Evolutionary conservation across 345 rosid species (phyloP).

Genomic region (Salix exigua): DNA sequence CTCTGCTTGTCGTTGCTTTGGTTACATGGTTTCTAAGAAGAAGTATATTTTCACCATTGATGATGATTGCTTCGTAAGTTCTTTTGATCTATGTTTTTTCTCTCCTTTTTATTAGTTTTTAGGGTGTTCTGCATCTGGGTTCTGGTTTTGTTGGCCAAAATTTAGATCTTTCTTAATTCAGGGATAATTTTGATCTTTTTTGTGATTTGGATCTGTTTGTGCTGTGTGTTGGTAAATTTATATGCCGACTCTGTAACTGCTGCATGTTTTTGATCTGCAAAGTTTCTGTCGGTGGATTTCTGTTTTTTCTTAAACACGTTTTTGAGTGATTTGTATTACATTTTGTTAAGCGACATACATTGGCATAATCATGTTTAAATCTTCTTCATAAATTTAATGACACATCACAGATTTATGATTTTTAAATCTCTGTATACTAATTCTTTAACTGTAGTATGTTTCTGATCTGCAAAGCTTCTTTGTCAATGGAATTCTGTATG

Average conservation of each 20-base stretch:
- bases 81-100: neutral
- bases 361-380: neutral
- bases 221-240: neutral
- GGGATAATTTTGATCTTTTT: neutral
- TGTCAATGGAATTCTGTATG: neutral
- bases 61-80: constrained; percentile 93
- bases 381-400: neutral
- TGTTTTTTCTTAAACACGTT: neutral
- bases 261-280: neutral
- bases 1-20: constrained; percentile 96
- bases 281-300: neutral
- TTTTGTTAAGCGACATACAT: neutral
- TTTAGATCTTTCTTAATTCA: constrained; percentile 11
- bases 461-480: neutral
- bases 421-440: neutral
- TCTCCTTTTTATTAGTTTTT: neutral
- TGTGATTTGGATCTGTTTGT: constrained; percentile 7
- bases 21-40: constrained; percentile 97
- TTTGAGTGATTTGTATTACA: neutral
- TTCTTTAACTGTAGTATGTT: neutral
- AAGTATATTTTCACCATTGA: constrained; percentile 95
- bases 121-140: constrained; percentile 8
- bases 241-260: neutral
- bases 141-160: neutral
- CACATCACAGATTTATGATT: neutral